Percentiles rank a stretch among this genome's conserved stretches.
These are phyloP conservation scores for Backusella australiensis DNA, from an alignment of 192 early-diverging fungal genomes.

Conservation along the genomic window DNA sequence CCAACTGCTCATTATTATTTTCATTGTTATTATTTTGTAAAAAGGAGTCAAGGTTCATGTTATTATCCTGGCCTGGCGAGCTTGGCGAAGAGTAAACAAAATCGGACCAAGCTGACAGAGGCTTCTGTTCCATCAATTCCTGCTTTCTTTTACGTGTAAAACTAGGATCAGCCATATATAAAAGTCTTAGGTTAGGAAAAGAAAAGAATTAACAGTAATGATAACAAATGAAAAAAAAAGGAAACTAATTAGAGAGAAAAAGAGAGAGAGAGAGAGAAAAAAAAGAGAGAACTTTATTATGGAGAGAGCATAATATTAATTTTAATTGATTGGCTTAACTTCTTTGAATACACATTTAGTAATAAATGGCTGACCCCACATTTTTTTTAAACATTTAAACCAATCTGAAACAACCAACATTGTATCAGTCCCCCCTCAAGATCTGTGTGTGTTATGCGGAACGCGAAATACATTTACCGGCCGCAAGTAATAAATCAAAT, in stretches of 20 bases:
- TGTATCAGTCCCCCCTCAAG: neutral
- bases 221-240: neutral
- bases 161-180: neutral
- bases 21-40: conserved; percentile 8
- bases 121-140: conserved; percentile 5
- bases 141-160: conserved; percentile 18
- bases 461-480: conserved; percentile 2
- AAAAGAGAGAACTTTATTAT: neutral
- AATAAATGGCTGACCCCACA: conserved; percentile 11
- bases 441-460: neutral
- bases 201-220: neutral
- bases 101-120: conserved; percentile 18
- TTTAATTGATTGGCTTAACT: neutral
- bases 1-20: neutral
- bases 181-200: neutral
- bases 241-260: neutral
- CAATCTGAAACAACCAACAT: conserved; percentile 1
- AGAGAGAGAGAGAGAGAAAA: neutral
- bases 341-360: neutral
- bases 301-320: neutral
- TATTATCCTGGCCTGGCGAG: conserved; percentile 13
- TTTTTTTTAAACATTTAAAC: neutral
- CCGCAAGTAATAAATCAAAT: neutral
- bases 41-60: neutral
- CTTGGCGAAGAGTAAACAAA: conserved; percentile 16